Base-by-base conservation (phyloP, 2,329 filamentous ascomycete species). In the Curvularia sp. region DNA sequence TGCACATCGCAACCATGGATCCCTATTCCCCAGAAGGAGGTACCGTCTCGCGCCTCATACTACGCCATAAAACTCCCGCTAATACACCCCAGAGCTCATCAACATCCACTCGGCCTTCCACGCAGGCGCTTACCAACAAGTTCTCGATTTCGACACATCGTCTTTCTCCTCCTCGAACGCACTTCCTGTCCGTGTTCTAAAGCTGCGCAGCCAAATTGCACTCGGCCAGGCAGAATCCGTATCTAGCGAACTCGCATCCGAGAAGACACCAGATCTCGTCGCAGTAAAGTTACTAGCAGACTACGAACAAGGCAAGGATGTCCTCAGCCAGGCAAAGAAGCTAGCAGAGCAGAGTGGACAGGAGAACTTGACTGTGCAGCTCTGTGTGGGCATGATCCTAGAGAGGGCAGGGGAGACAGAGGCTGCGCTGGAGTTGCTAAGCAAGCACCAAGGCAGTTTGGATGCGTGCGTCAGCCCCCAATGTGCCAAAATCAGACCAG, bases 41-140 rank as follows among this genome's bases (percentile, higher is more conserved):
- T 85, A 77, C 65, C 77, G 58, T 53, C 38, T 19, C 30, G n/a
- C 53, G 45, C 52, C 49, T 32, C 53, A 32, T 27, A 42, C 25
- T 42, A 18, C 13, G 34, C 15, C 25, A 36, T 21, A 7, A 7
- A 28, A 19, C 25, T 53, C 52, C 53, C 43, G 63, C 66, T 72
- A 65, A 69, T 55, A 25, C 25, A 21, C 12, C 10, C 53, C 71
- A 87, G 86, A 89, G 78, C 85, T 89, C 70, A 83, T 88, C 73
- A 88, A 87, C 80, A 86, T 88, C 74, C 85, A 87, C 80, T 87
- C 84, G 71, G 84, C 86, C 74, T 88, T 87, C 80, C 83, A 87
- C 78, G 85, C 87, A 78, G 93, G 91, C 74, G 93, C 96, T 82
- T 97, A 92, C 84, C 86, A 91, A 74, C 84, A 89, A 74, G 93